Evolutionary conservation across 768 basidiomycete genomes (phyloP), one percentile per base, ranked within the genome.

Genomic region (Trametes cingulata): DNA sequence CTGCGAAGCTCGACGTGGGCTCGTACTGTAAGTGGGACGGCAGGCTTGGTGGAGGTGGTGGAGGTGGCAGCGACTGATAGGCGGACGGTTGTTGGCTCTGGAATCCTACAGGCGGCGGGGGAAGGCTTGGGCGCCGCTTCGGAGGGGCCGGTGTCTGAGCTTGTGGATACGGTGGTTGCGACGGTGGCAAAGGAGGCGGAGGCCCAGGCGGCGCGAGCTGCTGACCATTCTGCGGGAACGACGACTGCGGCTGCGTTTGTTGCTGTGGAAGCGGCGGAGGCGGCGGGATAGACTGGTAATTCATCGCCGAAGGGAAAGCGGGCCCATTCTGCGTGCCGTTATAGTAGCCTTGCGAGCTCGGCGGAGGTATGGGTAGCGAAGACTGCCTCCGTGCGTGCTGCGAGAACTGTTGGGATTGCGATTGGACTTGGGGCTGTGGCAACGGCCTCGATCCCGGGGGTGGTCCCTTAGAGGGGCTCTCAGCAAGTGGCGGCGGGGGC

Each of bases 41-140:
- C 58, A 66, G 42, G 37, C 42, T 60, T 17, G 63, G 70, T 12
- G 67, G 70, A 15, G 65, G 65, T 29, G 62, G 70, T 27, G 63
- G 71, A 13, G 56, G 63, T n/a, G 55, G 68, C 46, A 68, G 47
- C 13, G 62, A 60, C 50, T 60, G 64, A 60, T 35, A 60, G 20
- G 57, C 63, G 48, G 62, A 54, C 54, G 57, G 61, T 56, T 62
- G 61, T 54, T 63, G 58, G 40, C 71, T 70, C 15, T 72, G 72
- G 51, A 73, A 64, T 19, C 71, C 66, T 36, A 73, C 65, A 19
- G 77, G 75, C 0, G 71, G 74, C 0, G 73, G 71, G 12, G 76
- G 76, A 2, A 87, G 74, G 64, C 80, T 78, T 8, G 80, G 75
- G 37, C 77, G 79, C 48, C 82, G 72, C n/a, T 77, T 50, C 2